phyloP scores from a whole-genome alignment of 352 stramenopile species.

The Stephanocyclus meneghinianus region DNA sequence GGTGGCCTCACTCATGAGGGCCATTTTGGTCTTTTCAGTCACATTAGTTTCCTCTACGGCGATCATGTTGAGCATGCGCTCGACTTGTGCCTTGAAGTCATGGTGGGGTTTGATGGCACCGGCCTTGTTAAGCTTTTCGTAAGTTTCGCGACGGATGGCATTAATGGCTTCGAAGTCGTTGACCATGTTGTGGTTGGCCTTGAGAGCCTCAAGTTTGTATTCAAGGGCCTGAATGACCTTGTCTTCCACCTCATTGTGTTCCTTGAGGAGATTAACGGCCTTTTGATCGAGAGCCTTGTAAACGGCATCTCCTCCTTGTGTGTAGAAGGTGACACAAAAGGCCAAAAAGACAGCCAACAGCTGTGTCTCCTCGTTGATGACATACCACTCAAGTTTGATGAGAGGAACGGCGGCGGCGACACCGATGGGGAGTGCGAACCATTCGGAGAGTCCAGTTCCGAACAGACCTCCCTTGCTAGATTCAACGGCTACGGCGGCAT shows the following conservation, averaged over 20 bases:
- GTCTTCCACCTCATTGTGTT: conserved; percentile 75
- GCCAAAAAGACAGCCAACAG: conserved; percentile 74
- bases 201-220: conserved; percentile 71
- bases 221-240: conserved; percentile 74
- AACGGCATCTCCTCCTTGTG: conserved; percentile 71
- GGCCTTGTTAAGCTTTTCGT: conserved; percentile 75
- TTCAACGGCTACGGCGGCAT: conserved; percentile 17
- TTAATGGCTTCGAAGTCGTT: conserved; percentile 70
- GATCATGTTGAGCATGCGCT: conserved; percentile 74
- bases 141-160: conserved; percentile 58
- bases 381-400: conserved; percentile 75
- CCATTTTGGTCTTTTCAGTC: conserved; percentile 76
- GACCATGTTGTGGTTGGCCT: conserved; percentile 70
- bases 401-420: conserved; percentile 70
- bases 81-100: conserved; percentile 77
- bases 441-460: conserved; percentile 65
- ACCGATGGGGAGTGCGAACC: conserved; percentile 73
- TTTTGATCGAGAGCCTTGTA: conserved; percentile 72
- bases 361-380: conserved; percentile 79
- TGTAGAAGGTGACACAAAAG: conserved; percentile 77
- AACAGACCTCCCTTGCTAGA: conserved; percentile 64
- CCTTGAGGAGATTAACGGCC: conserved; percentile 65
- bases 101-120: conserved; percentile 80
- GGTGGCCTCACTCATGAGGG: conserved; percentile 75
- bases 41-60: conserved; percentile 61